Evolutionary conservation across 179 eudicot genomes (phyloP).

Genomic region (Gypsophila paniculata): DNA sequence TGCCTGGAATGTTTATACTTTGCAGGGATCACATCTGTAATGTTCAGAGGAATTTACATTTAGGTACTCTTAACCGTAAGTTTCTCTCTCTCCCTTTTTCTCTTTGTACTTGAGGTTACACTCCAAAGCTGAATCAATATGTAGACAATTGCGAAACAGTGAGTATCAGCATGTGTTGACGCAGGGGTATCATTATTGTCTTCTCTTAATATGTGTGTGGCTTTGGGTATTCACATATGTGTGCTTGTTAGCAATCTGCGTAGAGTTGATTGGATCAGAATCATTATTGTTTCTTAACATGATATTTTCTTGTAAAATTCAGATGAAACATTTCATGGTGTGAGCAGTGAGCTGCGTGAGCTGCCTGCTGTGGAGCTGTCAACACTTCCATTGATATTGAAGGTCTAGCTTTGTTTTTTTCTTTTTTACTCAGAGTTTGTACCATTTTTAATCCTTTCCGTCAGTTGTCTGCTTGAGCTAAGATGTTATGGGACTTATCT

Average conservation of each 20-base stretch:
- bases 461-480: not conserved
- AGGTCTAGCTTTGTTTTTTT: conserved; percentile 42
- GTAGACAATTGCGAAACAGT: not conserved
- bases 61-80: conserved; percentile 69
- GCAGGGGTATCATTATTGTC: not conserved
- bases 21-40: conserved; percentile 89
- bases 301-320: conserved; percentile 23
- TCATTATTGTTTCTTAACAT: not conserved
- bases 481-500: not conserved
- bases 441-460: not conserved
- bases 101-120: not conserved
- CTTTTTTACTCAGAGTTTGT: not conserved
- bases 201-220: not conserved
- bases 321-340: conserved; percentile 69
- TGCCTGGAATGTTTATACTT: conserved; percentile 13
- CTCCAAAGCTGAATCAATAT: not conserved
- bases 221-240: not conserved
- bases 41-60: conserved; percentile 69
- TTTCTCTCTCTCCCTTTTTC: conserved; percentile 22
- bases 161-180: not conserved
- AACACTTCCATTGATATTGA: conserved; percentile 72
- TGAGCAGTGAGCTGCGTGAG: conserved; percentile 74
- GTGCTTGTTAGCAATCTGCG: not conserved
- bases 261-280: conserved; percentile 2
- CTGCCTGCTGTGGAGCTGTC: conserved; percentile 90